Conservation (phyloP, 2,329 filamentous ascomycete genomes). For the Emergomyces pasteurianus region DNA sequence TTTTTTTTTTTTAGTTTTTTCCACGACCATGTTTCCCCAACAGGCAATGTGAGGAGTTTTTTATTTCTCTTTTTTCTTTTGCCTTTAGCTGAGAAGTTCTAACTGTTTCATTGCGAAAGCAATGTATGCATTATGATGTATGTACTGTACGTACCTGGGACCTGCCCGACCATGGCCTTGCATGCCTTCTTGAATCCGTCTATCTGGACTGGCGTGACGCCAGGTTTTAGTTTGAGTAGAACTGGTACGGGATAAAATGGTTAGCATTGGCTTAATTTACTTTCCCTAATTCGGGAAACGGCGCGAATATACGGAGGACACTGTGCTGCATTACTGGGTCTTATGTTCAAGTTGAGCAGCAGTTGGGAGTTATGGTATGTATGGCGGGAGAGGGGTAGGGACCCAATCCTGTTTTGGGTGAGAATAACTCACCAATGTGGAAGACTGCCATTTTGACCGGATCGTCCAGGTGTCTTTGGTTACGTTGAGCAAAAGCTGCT, state of each 20-base stretch:
- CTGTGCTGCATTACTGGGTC: too few relatives aligned
- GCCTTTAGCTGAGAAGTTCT: background rate
- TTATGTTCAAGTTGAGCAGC: too few relatives aligned
- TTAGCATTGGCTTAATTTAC: background rate
- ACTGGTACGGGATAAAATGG: slow-evolving; percentile 17
- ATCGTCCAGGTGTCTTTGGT: background rate
- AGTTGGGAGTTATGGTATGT: background rate
- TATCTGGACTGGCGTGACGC: slow-evolving; percentile 23
- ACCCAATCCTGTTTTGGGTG: background rate
- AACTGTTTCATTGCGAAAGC: background rate
- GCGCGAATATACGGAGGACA: background rate
- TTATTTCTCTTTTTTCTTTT: background rate
- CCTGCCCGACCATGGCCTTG: slow-evolving; percentile 30
- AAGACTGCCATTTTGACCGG: slow-evolving; percentile 28
- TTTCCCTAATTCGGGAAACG: background rate
- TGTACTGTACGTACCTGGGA: slow-evolving; percentile 24
- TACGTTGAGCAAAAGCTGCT: background rate
- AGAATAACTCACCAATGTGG: slow-evolving; percentile 25
- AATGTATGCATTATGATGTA: background rate
- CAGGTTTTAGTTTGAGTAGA: slow-evolving; percentile 32
- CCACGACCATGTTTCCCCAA: background rate
- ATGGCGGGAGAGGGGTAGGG: background rate
- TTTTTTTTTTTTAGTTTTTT: background rate
- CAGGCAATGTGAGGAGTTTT: background rate
- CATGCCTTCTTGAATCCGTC: slow-evolving; percentile 19